A percentile compares a stretch with the other conserved stretches of the same genome.
These are phyloP conservation scores for Nidula microcarpa DNA, from an alignment of 768 basidiomycete species.

Conservation along the genomic window DNA sequence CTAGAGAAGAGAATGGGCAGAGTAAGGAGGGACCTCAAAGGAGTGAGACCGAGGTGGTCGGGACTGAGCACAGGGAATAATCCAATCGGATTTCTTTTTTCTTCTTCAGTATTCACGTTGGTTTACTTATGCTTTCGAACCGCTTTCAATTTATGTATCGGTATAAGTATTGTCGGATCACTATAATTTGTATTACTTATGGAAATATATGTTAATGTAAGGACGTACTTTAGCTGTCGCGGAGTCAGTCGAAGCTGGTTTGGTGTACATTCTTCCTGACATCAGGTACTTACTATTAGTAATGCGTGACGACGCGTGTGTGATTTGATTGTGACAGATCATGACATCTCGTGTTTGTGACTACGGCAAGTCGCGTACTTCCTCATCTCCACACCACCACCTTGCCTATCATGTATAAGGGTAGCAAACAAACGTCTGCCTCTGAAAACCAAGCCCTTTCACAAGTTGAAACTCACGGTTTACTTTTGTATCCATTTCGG, in stretches of 20 bases:
- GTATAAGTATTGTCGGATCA: too few relatives aligned
- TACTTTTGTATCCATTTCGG: conserved; percentile 55
- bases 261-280: too few relatives aligned
- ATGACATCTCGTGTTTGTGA: too few relatives aligned
- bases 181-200: not conserved
- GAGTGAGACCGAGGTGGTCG: not conserved
- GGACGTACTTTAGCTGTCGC: not conserved
- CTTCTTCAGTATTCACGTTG: not conserved
- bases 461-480: conserved; percentile 25
- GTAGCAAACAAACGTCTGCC: conserved; percentile 1
- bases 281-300: too few relatives aligned
- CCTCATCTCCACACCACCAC: not conserved
- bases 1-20: not conserved
- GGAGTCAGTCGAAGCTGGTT: too few relatives aligned
- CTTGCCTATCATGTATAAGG: conserved; percentile 5
- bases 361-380: not conserved
- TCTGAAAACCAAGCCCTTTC: not conserved
- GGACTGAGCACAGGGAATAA: too few relatives aligned
- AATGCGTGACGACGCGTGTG: too few relatives aligned
- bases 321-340: too few relatives aligned
- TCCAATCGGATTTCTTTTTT: too few relatives aligned
- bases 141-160: not conserved
- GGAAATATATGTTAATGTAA: not conserved
- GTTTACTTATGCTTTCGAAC: conserved; percentile 1
- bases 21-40: not conserved